Conservation (phyloP, 371 early-diverging fungal species). For the Gilbertella persicaria region DNA sequence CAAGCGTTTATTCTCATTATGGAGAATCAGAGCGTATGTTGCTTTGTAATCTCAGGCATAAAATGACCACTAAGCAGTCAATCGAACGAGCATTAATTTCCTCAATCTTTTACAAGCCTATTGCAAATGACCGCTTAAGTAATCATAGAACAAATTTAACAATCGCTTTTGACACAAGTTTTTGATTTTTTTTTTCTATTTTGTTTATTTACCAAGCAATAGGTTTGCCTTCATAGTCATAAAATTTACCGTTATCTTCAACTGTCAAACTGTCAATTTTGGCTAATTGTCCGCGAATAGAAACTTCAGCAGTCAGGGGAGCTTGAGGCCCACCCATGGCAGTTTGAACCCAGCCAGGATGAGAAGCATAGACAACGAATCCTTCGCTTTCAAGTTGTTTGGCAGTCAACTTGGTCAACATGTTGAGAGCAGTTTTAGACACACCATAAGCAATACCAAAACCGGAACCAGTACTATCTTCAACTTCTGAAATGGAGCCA, state of each 20-base stretch:
- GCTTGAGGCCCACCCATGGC: neutral
- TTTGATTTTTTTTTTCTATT: slow-evolving; percentile 21
- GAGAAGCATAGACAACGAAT: slow-evolving; percentile 13
- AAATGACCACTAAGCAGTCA: too few species aligned
- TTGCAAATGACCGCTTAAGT: too few species aligned
- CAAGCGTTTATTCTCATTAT: too few species aligned
- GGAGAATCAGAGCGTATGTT: too few species aligned
- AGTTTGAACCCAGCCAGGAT: slow-evolving; percentile 21
- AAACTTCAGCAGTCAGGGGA: slow-evolving; percentile 1
- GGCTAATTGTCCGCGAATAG: slow-evolving; percentile 7
- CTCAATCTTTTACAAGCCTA: too few species aligned
- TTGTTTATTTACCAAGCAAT: neutral
- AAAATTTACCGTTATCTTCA: slow-evolving; percentile 7
- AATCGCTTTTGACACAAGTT: too few species aligned
- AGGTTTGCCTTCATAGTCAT: slow-evolving; percentile 8
- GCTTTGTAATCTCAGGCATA: too few species aligned
- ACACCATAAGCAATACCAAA: slow-evolving; percentile 5
- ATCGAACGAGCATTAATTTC: too few species aligned
- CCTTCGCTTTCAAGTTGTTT: slow-evolving; percentile 7
- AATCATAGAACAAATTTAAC: too few species aligned
- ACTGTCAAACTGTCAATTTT: neutral
- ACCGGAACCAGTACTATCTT: neutral
- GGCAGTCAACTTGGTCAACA: slow-evolving; percentile 12
- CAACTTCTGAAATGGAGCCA: slow-evolving; percentile 2
- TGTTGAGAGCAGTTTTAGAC: slow-evolving; percentile 14